Percentiles rank a stretch among this genome's conserved stretches.
These are phyloP conservation scores for Chrysosporium queenslandicum DNA, from an alignment of 2,329 filamentous ascomycete genomes.

Conservation along the genomic window DNA sequence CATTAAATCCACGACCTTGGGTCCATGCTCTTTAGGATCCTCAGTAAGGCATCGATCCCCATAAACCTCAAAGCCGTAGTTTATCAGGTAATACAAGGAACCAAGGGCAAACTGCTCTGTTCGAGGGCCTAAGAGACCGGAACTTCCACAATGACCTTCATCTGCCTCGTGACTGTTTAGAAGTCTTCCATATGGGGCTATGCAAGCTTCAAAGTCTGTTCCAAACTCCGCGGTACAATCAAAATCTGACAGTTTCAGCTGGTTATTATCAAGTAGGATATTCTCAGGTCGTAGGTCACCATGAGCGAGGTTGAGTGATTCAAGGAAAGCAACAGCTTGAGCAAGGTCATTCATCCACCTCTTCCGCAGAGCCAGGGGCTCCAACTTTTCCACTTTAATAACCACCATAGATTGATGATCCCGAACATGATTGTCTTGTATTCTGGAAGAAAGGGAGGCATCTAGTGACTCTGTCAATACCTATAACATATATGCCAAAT, in stretches of 20 bases:
- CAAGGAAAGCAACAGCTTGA: conserved; percentile 26
- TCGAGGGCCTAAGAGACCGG: conserved; percentile 22
- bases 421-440: conserved; percentile 21
- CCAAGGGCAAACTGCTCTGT: conserved; percentile 29
- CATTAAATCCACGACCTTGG: conserved; percentile 8
- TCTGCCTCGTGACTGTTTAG: conserved; percentile 16
- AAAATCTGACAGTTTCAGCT: conserved; percentile 25
- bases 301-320: conserved; percentile 27
- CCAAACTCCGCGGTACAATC: conserved; percentile 24
- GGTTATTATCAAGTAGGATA: conserved; percentile 24
- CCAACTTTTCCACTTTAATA: conserved; percentile 22
- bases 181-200: conserved; percentile 22
- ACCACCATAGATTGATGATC: conserved; percentile 20
- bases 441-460: conserved; percentile 20
- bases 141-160: conserved; percentile 14
- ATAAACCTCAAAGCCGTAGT: conserved; percentile 27
- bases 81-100: conserved; percentile 27
- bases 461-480: conserved; percentile 19
- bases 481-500: not conserved
- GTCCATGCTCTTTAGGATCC: conserved; percentile 21
- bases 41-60: conserved; percentile 21
- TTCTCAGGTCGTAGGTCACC: conserved; percentile 27
- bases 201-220: conserved; percentile 20
- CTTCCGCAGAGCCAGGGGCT: conserved; percentile 22
- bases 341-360: conserved; percentile 28